Evolutionary conservation across 2,329 filamentous ascomycete genomes (phyloP).

Genomic region (Colletotrichum viniferum): DNA sequence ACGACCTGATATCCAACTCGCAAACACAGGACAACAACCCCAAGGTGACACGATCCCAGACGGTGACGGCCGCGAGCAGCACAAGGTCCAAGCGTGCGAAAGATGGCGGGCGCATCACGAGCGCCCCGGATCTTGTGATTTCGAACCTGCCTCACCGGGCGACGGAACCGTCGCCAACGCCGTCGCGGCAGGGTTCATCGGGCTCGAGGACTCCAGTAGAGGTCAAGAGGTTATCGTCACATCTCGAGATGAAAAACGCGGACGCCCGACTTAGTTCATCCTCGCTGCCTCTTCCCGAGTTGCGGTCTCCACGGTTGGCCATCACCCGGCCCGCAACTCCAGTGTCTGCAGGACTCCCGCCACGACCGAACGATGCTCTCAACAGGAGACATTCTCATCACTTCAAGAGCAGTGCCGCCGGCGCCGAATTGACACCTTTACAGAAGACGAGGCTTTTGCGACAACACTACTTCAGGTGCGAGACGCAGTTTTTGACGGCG

Average conservation of each 20-base stretch:
- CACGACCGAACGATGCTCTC: constrained; percentile 52
- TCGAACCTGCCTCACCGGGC: constrained; percentile 9
- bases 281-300: constrained; percentile 68
- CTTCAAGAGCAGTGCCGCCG: constrained; percentile 58
- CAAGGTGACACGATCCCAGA: constrained; percentile 71
- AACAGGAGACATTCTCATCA: constrained; percentile 66
- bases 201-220: constrained; percentile 36
- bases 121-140: constrained; percentile 44
- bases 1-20: constrained; percentile 66
- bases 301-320: constrained; percentile 54
- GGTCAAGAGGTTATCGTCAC: constrained; percentile 45
- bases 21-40: constrained; percentile 33
- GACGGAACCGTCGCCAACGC: neutral
- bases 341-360: constrained; percentile 55
- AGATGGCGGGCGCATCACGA: constrained; percentile 50
- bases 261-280: constrained; percentile 72
- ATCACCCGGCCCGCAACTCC: constrained; percentile 61
- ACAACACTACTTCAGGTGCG: constrained; percentile 82
- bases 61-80: constrained; percentile 58
- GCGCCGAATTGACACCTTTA: constrained; percentile 64
- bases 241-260: constrained; percentile 56
- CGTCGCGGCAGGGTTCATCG: constrained; percentile 13
- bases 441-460: constrained; percentile 76
- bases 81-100: constrained; percentile 54
- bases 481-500: constrained; percentile 81